A percentile compares a stretch with the other conserved stretches of the same genome.
phyloP scores from a whole-genome alignment of 164 flowering plant genomes.

The Echeveria elegans region DNA sequence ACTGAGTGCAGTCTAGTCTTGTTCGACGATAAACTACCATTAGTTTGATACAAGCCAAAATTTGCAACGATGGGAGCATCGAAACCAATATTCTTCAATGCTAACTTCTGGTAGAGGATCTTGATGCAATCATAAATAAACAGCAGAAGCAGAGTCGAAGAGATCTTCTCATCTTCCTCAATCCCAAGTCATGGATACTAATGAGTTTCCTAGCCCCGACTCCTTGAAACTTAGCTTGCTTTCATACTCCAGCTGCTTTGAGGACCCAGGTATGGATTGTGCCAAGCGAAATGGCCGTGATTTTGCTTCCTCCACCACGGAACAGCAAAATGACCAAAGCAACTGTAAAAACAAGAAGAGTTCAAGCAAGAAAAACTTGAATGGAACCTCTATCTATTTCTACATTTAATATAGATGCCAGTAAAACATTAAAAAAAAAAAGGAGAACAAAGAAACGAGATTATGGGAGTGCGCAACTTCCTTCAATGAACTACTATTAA shows the following conservation, averaged over 20 bases:
- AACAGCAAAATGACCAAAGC: constrained; percentile 86
- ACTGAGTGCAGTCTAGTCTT: not conserved
- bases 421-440: too few relatives aligned
- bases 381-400: too few relatives aligned
- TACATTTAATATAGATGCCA: too few relatives aligned
- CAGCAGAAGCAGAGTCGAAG: not conserved
- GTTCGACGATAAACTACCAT: not conserved
- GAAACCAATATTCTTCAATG: constrained; percentile 17
- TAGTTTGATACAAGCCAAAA: not conserved
- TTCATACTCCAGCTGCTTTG: constrained; percentile 56
- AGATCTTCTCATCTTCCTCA: too few relatives aligned
- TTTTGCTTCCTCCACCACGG: constrained; percentile 51
- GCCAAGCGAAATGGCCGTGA: constrained; percentile 51
- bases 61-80: not conserved
- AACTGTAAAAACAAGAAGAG: constrained; percentile 38
- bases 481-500: too few relatives aligned
- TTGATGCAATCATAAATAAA: not conserved
- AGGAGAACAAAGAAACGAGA: too few relatives aligned
- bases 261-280: constrained; percentile 84
- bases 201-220: constrained; percentile 76
- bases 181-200: constrained; percentile 85
- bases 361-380: not conserved
- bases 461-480: too few relatives aligned
- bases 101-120: not conserved
- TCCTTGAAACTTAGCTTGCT: constrained; percentile 52